Evolutionary conservation across 495 filamentous ascomycete species (phyloP).

Genomic region (Penicillium alfredii): DNA sequence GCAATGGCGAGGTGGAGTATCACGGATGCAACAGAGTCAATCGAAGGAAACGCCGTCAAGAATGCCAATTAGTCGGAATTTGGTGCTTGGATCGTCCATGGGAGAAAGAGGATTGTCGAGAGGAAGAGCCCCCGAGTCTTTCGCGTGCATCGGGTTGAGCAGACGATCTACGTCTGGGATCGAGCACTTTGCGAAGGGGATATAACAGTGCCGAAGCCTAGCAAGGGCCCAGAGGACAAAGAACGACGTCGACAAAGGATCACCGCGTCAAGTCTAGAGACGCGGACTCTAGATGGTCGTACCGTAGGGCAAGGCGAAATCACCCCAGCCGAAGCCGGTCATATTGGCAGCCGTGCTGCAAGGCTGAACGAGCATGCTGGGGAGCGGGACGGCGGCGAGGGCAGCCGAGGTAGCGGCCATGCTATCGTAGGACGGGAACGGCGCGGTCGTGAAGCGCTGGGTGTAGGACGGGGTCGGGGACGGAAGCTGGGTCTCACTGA

Average conservation of each 20-base stretch:
- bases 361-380: conserved; percentile 81
- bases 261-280: conserved; percentile 9
- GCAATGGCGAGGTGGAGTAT: conserved; percentile 44
- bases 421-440: conserved; percentile 64
- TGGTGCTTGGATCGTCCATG: conserved; percentile 22
- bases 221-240: conserved; percentile 2
- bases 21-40: conserved; percentile 41
- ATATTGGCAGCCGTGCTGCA: conserved; percentile 66
- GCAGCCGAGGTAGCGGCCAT: conserved; percentile 55
- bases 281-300: conserved; percentile 44
- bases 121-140: neutral
- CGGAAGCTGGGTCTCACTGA: conserved; percentile 63
- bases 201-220: conserved; percentile 5
- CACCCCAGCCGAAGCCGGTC: conserved; percentile 70
- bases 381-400: conserved; percentile 72
- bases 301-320: conserved; percentile 55
- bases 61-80: conserved; percentile 41
- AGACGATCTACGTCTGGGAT: conserved; percentile 16
- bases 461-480: conserved; percentile 75
- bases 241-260: conserved; percentile 9
- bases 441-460: conserved; percentile 68
- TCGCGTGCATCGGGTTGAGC: neutral
- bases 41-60: conserved; percentile 45
- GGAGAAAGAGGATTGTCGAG: neutral
- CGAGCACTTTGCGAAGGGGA: conserved; percentile 12